These are phyloP conservation scores for Pyrenophora teres DNA, from an alignment of 2,329 filamentous ascomycete genomes.

Conservation along the genomic window DNA sequence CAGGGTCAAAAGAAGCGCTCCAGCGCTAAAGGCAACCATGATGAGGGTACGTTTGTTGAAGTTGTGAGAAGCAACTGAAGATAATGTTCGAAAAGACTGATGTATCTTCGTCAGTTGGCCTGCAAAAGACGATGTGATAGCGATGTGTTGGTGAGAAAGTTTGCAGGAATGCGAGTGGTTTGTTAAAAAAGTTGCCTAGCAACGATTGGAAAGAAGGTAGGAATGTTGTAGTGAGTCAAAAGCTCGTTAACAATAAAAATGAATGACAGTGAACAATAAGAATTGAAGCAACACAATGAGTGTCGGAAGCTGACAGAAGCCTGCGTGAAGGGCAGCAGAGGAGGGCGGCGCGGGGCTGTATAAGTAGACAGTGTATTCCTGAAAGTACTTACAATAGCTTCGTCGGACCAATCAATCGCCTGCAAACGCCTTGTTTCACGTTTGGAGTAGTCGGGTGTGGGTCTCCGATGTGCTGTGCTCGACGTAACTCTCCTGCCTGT, in stretches of 20 bases:
- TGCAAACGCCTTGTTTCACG: constrained; percentile 44
- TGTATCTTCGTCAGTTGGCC: constrained; percentile 34
- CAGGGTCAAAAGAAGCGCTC: constrained; percentile 45
- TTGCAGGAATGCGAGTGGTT: constrained; percentile 16
- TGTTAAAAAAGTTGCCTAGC: constrained; percentile 24
- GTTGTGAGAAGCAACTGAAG: constrained; percentile 20
- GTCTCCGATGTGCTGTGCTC: constrained; percentile 35
- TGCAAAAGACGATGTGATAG: constrained; percentile 30
- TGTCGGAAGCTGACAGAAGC: constrained; percentile 36
- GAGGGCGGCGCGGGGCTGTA: constrained; percentile 30
- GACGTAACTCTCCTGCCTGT: constrained; percentile 27
- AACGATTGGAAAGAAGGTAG: constrained; percentile 21
- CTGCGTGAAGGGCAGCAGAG: constrained; percentile 37
- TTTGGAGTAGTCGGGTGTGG: constrained; percentile 33
- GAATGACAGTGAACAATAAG: constrained; percentile 42
- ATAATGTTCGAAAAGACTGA: constrained; percentile 27
- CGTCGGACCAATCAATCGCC: constrained; percentile 37
- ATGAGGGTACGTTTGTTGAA: constrained; percentile 32
- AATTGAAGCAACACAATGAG: constrained; percentile 36
- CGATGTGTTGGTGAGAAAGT: constrained; percentile 16
- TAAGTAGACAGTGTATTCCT: constrained; percentile 33
- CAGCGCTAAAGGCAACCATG: constrained; percentile 47
- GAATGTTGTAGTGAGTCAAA: constrained; percentile 20
- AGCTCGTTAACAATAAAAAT: constrained; percentile 27
- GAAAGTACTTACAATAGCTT: constrained; percentile 38